These are phyloP conservation scores for Cronartium quercuum DNA, from an alignment of 1,284 basidiomycete species.

Conservation along the genomic window DNA sequence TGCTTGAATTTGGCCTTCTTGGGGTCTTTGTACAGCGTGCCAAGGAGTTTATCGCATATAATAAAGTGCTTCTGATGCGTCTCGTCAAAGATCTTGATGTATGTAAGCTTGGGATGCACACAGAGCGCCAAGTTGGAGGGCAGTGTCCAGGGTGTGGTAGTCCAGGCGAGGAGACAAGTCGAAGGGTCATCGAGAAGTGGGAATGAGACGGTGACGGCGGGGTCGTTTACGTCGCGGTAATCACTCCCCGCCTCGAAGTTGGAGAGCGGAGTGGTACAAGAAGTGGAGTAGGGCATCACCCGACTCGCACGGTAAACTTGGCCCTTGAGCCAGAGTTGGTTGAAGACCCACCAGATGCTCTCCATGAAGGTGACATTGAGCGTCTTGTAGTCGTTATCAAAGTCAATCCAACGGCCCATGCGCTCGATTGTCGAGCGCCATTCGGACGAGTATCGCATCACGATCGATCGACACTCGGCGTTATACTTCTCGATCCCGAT, in stretches of 20 bases:
- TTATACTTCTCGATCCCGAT: constrained; percentile 99
- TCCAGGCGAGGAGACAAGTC: constrained; percentile 93
- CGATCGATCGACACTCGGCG: constrained; percentile 89
- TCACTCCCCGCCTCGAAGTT: constrained; percentile 96
- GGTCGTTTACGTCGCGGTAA: constrained; percentile 91
- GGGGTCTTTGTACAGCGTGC: constrained; percentile 90
- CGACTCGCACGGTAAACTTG: constrained; percentile 87
- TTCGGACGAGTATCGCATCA: constrained; percentile 92
- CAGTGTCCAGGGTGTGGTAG: constrained; percentile 97
- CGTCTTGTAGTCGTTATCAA: constrained; percentile 99
- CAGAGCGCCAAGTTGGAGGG: constrained; percentile 93
- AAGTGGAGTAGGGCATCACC: constrained; percentile 99
- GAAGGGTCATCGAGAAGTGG: constrained; percentile 84
- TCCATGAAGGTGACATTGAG: constrained; percentile 94
- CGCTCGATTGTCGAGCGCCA: constrained; percentile 93
- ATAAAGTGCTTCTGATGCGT: constrained; percentile 85
- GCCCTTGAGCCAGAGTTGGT: constrained; percentile 82
- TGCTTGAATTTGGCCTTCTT: constrained; percentile 97
- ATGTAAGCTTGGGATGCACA: constrained; percentile 91
- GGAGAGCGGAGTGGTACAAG: constrained; percentile 89
- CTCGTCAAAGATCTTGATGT: constrained; percentile 94
- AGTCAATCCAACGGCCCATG: constrained; percentile 99
- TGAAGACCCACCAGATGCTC: constrained; percentile 99
- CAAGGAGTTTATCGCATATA: constrained; percentile 78
- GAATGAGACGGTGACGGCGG: constrained; percentile 88